A percentile compares a stretch with the other conserved stretches of the same genome.
Evolutionary conservation across 2,329 filamentous ascomycete species (phyloP).

Genomic region (Amphichorda felina): DNA sequence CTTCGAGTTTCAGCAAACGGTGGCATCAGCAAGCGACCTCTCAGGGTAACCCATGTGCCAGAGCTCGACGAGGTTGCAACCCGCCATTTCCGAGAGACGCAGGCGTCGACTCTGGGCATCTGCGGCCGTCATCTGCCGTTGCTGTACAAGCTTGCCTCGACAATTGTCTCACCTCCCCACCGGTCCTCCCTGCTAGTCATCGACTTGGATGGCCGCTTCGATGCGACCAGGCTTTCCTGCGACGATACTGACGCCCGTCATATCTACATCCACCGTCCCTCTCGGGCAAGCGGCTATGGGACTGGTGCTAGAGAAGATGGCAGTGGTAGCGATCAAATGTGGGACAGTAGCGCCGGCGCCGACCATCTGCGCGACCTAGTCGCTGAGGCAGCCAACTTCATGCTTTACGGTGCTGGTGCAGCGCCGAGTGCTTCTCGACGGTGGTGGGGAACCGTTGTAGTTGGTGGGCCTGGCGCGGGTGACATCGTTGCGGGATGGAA

Average conservation of each 20-base stretch:
- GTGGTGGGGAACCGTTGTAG: constrained; percentile 47
- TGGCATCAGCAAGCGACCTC: constrained; percentile 2
- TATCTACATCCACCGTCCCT: constrained; percentile 35
- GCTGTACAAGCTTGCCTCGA: constrained; percentile 41
- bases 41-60: constrained; percentile 26
- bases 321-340: neutral
- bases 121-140: constrained; percentile 41
- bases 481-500: constrained; percentile 21
- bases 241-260: constrained; percentile 29
- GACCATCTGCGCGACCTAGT: constrained; percentile 22
- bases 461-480: constrained; percentile 27
- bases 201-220: constrained; percentile 44
- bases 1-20: constrained; percentile 6
- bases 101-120: constrained; percentile 33
- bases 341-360: constrained; percentile 6
- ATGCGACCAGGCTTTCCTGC: constrained; percentile 32
- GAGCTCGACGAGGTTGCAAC: constrained; percentile 33
- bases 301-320: neutral
- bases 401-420: constrained; percentile 32
- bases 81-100: constrained; percentile 35
- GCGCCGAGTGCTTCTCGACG: constrained; percentile 30
- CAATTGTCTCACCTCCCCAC: constrained; percentile 34
- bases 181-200: constrained; percentile 38
- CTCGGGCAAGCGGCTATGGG: constrained; percentile 8
- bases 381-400: constrained; percentile 28